Base-by-base conservation (phyloP, 179 eudicot genomes). In the Actinidia polygama region DNA sequence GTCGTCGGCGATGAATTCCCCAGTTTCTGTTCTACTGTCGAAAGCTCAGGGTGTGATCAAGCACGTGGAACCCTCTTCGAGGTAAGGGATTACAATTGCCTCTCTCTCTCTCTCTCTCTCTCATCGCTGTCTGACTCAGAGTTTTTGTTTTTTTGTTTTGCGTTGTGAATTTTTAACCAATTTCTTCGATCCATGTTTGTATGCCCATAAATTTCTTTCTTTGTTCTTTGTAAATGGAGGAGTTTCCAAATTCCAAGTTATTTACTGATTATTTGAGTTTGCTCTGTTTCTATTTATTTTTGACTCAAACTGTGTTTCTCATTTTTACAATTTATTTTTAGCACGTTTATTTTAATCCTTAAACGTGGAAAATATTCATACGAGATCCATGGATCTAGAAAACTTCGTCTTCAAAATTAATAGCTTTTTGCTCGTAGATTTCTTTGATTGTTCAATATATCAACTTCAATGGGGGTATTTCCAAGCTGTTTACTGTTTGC, bases 11-110 rank as follows among this genome's bases (percentile, higher is more conserved):
- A 87, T 96, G 47, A 80, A 87, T 1, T 87, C 98, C 10, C 97
- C 98, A 4, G 85, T 92, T 5, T 89, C 98, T 23, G 81, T 49
- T 7, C 86, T 96, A 54, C 80, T 96, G 19, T 44, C 89, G 0
- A 84, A 85, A 7, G 63, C 70, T 7, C 23, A 88, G 0, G 82
- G 81, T 15, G 66, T 85, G 15, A 91, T 96, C 50, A 84, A 85
- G 70, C 98, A 89, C 75, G 88, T 94, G 77, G 92, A 94, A 16
- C 86, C 95, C 36, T 83, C 87, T 69, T 80, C 92, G 1, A 92
- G 98, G 98, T 95, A 83, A 7, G 49, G 6, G 55, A 67, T 70
- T 36, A 57, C 58, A 23, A 15, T 18, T 14, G 10, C 55, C 26
- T n/a, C 36, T 49, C 73, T 70, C 70, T 70, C 79, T 71, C 73